Evolutionary conservation across 805 yeast species (phyloP), one percentile per base, ranked within the genome.

Genomic region (Saccharomyces eubayanus): DNA sequence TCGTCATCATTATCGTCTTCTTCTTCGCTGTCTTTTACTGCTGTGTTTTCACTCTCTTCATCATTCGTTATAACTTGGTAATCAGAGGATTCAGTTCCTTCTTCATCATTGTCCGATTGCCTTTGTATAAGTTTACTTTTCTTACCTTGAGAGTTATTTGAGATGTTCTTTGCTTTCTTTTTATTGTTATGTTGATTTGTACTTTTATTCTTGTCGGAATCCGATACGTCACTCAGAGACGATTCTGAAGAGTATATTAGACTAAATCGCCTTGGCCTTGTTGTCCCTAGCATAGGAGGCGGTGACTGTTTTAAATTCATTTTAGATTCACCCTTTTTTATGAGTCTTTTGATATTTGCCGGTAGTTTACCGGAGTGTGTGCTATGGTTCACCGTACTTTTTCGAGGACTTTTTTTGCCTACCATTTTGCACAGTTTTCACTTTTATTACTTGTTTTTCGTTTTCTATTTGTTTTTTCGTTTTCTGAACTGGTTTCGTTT

Each of bases 181-280:
- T 48, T 62, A 53, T 47, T 59, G 56, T 47, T 57, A 61, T 27
- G 64, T 61, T 29, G 61, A 59, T 48, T 65, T 60, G 58, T 68
- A 65, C 67, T 51, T 68, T 61, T 52, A 63, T 60, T 55, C 21
- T 53, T 56, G 5, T 67, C 71, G n/a, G 62, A 69, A 30, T 70
- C 72, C 24, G 73, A 70, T 21, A 69, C 66, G 8, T 72, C 75
- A 54, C 76, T 72, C 24, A 72, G 52, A 8, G 74, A 70, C 9
- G 76, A 72, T 48, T 65, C 70, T 24, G 75, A 75, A n/a, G 78
- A 74, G 53, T 75, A 76, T 11, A 76, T 64, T 28, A 76, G 60
- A 58, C 77, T 73, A 57, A 76, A 76, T 56, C 74, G 66, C 63
- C 78, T 71, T 48, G 73, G 75, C 53, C 70, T 65, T 16, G 55